Evolutionary conservation across 345 rosid genomes (phyloP).

Genomic region (Angophora floribunda): DNA sequence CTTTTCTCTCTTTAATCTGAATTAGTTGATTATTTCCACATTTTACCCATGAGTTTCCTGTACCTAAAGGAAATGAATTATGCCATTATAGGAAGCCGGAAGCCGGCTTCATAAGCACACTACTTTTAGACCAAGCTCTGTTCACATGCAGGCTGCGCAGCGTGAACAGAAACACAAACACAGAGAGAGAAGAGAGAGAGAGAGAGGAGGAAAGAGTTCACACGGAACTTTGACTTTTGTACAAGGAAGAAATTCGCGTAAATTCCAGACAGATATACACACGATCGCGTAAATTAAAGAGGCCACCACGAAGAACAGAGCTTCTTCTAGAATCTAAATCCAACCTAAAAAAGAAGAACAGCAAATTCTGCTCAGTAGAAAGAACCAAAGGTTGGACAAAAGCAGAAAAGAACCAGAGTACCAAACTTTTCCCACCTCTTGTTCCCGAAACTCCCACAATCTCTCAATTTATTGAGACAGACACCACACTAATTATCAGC

Average conservation of each 20-base stretch:
- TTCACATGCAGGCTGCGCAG: neutral
- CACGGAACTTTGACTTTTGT: neutral
- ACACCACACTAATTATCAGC: neutral
- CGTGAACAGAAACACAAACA: neutral
- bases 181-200: neutral
- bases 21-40: neutral
- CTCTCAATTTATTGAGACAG: neutral
- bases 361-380: neutral
- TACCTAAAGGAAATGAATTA: neutral
- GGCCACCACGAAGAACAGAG: neutral
- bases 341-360: neutral
- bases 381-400: neutral
- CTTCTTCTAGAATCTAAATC: neutral
- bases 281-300: neutral
- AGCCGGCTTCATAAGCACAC: neutral
- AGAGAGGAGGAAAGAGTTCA: neutral
- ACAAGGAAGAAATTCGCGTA: neutral
- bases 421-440: neutral
- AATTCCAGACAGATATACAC: neutral
- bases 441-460: neutral
- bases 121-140: neutral
- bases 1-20: neutral
- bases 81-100: neutral
- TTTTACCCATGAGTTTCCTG: neutral
- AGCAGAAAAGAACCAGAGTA: neutral